These are phyloP conservation scores for Plasmodium reichenowi DNA, from an alignment of 169 alveolate species.

Conservation along the genomic window DNA sequence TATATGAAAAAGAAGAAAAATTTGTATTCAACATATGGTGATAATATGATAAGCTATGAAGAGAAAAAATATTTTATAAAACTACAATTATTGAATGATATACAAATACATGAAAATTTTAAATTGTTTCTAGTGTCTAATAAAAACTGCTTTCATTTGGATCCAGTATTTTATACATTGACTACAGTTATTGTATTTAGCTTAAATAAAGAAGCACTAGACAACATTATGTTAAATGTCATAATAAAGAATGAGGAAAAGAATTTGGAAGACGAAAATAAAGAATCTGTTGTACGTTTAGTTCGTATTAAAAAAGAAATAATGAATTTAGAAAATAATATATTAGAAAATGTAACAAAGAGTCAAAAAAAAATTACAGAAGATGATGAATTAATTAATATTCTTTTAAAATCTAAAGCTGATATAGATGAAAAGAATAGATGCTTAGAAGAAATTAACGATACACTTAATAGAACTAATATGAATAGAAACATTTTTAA, in stretches of 20 bases:
- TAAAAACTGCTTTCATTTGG: conserved; percentile 57
- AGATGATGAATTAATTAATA: conserved; percentile 68
- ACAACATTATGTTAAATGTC: conserved; percentile 55
- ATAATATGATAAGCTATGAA: conserved; percentile 12
- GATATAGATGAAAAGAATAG: conserved; percentile 69
- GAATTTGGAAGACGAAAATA: conserved; percentile 51
- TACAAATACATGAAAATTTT: conserved; percentile 47
- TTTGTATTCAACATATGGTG: conserved; percentile 2
- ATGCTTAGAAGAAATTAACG: conserved; percentile 68
- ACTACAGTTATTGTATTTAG: conserved; percentile 51
- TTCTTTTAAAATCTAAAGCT: conserved; percentile 59
- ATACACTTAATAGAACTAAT: conserved; percentile 52
- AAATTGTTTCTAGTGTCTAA: conserved; percentile 62
- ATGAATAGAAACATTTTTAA: conserved; percentile 48
- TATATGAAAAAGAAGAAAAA: conserved; percentile 32
- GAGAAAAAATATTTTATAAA: conserved; percentile 46
- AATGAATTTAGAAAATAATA: conserved; percentile 53
- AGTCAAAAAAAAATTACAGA: conserved; percentile 67
- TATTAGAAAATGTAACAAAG: conserved; percentile 69
- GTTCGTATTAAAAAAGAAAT: conserved; percentile 65
- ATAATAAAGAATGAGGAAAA: conserved; percentile 65
- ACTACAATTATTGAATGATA: conserved; percentile 21
- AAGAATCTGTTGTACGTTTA: conserved; percentile 55
- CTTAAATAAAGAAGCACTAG: conserved; percentile 55
- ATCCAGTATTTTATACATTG: conserved; percentile 34